Evolutionary conservation across 345 rosid species (phyloP), one percentile per base, ranked within the genome.

Genomic region (Ceriops tagal): DNA sequence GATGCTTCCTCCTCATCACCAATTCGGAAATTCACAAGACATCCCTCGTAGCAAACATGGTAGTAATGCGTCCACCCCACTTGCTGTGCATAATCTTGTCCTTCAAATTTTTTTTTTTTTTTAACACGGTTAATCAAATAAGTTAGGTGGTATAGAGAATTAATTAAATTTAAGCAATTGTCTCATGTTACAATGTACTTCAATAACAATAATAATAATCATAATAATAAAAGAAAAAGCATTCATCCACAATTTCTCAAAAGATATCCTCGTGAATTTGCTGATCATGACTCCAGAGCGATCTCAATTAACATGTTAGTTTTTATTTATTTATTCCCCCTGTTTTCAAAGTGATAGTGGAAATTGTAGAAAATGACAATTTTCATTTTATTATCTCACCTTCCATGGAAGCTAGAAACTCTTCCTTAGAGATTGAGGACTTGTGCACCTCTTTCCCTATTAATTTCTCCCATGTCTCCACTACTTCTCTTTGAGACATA

Each of bases 31-130:
- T 82, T 83, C 8, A 81, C 22, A 53, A 87, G 83, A 34, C 92
- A 87, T 55, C 92, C 92, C 70, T 85, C 85, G 47, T 79, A 87
- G 62, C 72, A 83, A 7, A 87, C 85, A 61, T 87, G 89, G 62
- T 87, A 83, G 71, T 82, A 82, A 81, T 85, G 88, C 6, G 62
- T 72, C 76, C 80, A 32, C 0, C 87, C 89, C 5, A 82, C 78
- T 75, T 82, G 89, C 51, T 79, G 77, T 22, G 69, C 84, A 56
- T 83, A 80, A n/a, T 61, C 67, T 70, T 72, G 74, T 1, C 56
- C 83, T 81, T 43, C 63, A 13, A 0, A 6, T 70, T 53, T 62
- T 1, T 13, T 7, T 0, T 6, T 28, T 28, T 28, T 1, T 1
- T 28, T 28, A 10, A 10, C 10, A 37, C 3, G 8, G 21, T 5